phyloP scores from a whole-genome alignment of 306 rosid genomes.

The Sicyos edulis region DNA sequence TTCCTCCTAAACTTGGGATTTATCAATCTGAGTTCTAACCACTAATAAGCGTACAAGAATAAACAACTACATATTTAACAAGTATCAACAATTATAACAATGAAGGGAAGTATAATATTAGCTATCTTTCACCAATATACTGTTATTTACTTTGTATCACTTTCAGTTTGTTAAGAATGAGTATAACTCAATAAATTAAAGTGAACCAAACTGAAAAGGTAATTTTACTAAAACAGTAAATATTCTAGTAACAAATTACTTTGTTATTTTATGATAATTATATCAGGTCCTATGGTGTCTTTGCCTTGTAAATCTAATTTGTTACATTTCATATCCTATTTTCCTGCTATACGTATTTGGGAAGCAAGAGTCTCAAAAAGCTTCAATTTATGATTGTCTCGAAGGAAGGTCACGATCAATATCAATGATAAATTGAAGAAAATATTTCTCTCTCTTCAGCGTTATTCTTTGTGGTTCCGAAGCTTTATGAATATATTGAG shows the following conservation, averaged over 20 bases:
- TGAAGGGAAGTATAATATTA: background rate
- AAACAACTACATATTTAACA: background rate
- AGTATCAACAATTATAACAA: background rate
- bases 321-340: background rate
- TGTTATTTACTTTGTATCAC: background rate
- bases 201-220: background rate
- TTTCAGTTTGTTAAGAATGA: background rate
- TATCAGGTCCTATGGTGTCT: background rate
- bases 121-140: background rate
- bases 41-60: background rate
- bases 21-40: background rate
- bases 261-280: background rate
- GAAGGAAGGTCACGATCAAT: background rate
- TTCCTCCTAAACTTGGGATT: conserved; percentile 4
- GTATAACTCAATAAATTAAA: background rate
- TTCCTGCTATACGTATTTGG: background rate
- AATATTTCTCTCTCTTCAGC: background rate
- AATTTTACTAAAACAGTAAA: background rate
- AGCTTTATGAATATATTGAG: background rate
- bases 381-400: background rate
- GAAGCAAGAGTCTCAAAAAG: background rate
- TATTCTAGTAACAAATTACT: background rate
- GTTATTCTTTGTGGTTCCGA: background rate
- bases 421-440: background rate
- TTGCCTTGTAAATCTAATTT: background rate